Percentiles rank a stretch among this genome's conserved stretches.
These are phyloP conservation scores for Rutstroemia sp. DNA, from an alignment of 2,329 filamentous ascomycete genomes.

Conservation along the genomic window DNA sequence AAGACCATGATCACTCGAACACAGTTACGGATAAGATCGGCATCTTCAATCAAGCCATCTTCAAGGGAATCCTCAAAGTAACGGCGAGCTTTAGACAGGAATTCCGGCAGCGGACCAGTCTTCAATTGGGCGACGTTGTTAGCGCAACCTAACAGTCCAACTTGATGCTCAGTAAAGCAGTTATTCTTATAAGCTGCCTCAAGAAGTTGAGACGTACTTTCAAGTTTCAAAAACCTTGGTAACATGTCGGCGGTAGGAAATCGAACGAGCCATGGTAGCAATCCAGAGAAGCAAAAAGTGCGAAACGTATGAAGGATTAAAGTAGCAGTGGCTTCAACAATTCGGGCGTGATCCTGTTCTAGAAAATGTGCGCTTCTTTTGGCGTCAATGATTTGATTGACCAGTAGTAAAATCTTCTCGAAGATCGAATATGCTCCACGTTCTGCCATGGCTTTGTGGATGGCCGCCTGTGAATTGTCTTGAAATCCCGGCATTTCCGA, in stretches of 20 bases:
- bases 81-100: neutral
- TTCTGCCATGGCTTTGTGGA: neutral
- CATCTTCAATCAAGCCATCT: conserved; percentile 42
- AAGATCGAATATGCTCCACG: neutral
- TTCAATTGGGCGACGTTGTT: neutral
- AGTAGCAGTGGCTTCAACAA: conserved; percentile 49
- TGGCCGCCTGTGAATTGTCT: neutral
- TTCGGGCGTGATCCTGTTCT: conserved; percentile 29
- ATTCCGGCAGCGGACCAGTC: neutral
- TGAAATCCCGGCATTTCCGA: neutral
- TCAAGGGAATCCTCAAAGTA: conserved; percentile 36
- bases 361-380: neutral
- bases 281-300: neutral
- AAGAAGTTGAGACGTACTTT: neutral
- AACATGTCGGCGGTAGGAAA: neutral
- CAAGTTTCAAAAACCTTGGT: neutral
- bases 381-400: neutral
- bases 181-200: neutral
- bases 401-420: neutral
- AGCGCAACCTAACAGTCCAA: neutral
- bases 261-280: neutral
- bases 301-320: conserved; percentile 34
- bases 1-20: conserved; percentile 43
- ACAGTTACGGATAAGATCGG: conserved; percentile 43
- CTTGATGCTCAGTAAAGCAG: neutral